These are phyloP conservation scores for Eudorina sp. DNA, from an alignment of 139 green algal species.

Conservation along the genomic window DNA sequence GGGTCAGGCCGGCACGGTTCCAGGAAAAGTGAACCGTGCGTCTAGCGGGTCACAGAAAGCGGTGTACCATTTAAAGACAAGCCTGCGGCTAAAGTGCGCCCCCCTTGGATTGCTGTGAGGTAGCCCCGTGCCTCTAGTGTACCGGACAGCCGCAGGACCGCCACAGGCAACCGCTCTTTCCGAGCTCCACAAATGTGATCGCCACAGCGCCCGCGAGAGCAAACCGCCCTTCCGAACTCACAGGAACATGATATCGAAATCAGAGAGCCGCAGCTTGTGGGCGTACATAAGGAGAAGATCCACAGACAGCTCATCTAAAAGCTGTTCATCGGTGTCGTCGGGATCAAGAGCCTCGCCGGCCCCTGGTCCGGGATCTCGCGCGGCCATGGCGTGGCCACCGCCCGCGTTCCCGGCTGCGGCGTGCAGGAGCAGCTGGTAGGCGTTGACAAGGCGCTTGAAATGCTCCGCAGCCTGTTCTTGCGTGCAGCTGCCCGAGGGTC, in stretches of 20 bases:
- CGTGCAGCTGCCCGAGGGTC: background rate
- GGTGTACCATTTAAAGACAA: background rate
- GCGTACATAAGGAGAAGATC: constrained; percentile 33
- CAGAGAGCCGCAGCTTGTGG: constrained; percentile 10
- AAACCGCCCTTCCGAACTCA: background rate
- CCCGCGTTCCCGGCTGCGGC: background rate
- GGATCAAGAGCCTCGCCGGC: background rate
- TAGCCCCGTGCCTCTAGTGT: background rate
- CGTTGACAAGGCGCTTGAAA: constrained; percentile 6
- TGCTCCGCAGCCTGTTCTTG: constrained; percentile 1
- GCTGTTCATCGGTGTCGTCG: background rate
- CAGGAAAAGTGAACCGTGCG: too few species aligned
- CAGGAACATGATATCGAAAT: constrained; percentile 44
- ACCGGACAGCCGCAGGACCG: too few species aligned
- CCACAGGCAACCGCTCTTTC: too few species aligned
- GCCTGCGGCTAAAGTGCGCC: background rate
- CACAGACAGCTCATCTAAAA: constrained; percentile 15
- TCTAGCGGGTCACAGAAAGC: too few species aligned
- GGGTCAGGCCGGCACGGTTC: too few species aligned
- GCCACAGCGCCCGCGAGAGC: background rate
- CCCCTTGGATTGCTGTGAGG: background rate
- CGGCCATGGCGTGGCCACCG: background rate
- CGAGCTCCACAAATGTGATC: background rate
- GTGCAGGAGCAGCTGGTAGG: constrained; percentile 25
- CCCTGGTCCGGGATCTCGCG: background rate